A percentile compares a stretch with the other conserved stretches of the same genome.
Evolutionary conservation across 1,139 yeast genomes (phyloP).

Genomic region (Candida tunisiensis): DNA sequence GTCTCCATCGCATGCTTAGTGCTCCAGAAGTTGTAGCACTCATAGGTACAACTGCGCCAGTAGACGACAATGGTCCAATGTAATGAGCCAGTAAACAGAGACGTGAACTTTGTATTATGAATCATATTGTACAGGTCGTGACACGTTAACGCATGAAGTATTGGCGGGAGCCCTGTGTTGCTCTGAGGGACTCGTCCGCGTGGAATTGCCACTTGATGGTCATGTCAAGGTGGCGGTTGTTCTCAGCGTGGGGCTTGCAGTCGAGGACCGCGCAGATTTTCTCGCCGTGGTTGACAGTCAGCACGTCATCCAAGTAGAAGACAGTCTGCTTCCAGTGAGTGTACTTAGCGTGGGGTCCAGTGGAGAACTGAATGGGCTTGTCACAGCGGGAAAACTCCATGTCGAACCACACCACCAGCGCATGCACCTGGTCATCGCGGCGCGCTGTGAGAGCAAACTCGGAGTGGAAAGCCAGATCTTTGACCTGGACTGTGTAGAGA

Average conservation of each 20-base stretch:
- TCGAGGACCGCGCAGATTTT: slow-evolving; percentile 51
- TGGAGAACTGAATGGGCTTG: slow-evolving; percentile 24
- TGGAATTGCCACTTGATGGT: slow-evolving; percentile 31
- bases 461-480: slow-evolving; percentile 60
- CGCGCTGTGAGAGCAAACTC: slow-evolving; percentile 55
- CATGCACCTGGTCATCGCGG: slow-evolving; percentile 73
- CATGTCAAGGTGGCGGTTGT: slow-evolving; percentile 53
- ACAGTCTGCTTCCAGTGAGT: slow-evolving; percentile 91
- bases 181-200: slow-evolving; percentile 30
- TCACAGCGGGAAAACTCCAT: slow-evolving; percentile 53
- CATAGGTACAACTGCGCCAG: too few species aligned
- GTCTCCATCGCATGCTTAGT: too few species aligned
- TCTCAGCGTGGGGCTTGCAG: slow-evolving; percentile 56
- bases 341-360: slow-evolving; percentile 28
- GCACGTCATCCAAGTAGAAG: slow-evolving; percentile 71
- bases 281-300: slow-evolving; percentile 69
- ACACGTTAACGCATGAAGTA: slow-evolving; percentile 41
- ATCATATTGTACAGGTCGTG: not conserved
- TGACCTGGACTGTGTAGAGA: slow-evolving; percentile 73
- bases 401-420: slow-evolving; percentile 89
- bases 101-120: too few species aligned
- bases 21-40: too few species aligned
- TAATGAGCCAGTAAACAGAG: too few species aligned
- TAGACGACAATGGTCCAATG: too few species aligned
- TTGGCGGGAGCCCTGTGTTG: slow-evolving; percentile 32